These are phyloP conservation scores for Podochytrium sp. DNA, from an alignment of 192 early-diverging fungal genomes.

Conservation along the genomic window DNA sequence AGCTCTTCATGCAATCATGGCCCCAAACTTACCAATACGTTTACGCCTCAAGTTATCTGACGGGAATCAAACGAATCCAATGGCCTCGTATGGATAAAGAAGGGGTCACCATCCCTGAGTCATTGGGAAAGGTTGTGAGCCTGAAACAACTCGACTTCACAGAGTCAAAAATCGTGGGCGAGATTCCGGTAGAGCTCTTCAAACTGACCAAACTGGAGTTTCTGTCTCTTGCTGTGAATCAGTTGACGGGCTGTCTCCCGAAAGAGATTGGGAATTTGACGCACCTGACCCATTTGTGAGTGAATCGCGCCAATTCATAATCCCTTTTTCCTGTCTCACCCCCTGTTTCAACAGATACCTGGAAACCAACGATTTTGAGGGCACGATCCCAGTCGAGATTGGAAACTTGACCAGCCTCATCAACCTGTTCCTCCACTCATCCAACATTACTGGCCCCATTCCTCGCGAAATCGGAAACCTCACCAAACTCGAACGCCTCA, in stretches of 20 bases:
- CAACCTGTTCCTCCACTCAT: not conserved
- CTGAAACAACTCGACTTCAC: slow-evolving; percentile 1
- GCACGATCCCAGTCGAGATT: not conserved
- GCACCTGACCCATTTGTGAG: slow-evolving; percentile 7
- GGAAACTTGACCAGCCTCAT: not conserved
- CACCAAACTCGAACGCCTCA: not conserved
- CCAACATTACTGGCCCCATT: not conserved
- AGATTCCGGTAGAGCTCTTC: not conserved
- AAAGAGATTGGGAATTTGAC: not conserved
- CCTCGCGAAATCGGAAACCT: not conserved
- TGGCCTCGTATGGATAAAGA: not conserved
- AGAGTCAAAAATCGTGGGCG: not conserved
- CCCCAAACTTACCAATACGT: not conserved
- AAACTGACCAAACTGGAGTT: not conserved
- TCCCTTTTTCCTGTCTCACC: too few relatives aligned
- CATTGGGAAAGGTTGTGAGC: not conserved
- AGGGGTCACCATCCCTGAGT: not conserved
- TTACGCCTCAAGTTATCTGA: not conserved
- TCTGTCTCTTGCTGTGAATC: not conserved
- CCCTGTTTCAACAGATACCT: too few relatives aligned
- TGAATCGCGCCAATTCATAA: too few relatives aligned
- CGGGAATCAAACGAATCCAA: not conserved
- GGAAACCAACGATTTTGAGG: not conserved
- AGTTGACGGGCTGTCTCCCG: not conserved
- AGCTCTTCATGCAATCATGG: not conserved